phyloP scores from a whole-genome alignment of 345 rosid genomes.

The Lepidium africanum region DNA sequence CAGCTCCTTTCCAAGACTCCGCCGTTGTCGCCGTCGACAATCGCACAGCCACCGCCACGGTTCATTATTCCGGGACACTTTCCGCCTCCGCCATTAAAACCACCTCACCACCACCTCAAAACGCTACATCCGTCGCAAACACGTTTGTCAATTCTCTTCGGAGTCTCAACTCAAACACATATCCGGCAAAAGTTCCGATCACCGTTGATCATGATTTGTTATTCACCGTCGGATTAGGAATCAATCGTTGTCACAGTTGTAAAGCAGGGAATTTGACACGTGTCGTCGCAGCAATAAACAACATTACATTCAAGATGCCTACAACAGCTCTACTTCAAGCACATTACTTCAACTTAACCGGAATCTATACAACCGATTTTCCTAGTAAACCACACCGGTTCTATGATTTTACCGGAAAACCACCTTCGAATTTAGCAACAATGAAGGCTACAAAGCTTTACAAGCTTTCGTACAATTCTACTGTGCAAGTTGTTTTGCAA shows the following conservation, averaged over 20 bases:
- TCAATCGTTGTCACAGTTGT: conserved; percentile 66
- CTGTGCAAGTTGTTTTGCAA: conserved; percentile 71
- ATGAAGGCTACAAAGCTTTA: conserved; percentile 63
- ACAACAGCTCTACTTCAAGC: conserved; percentile 54
- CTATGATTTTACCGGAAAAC: conserved; percentile 65
- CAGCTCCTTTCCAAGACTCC: conserved; percentile 76
- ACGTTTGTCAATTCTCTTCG: conserved; percentile 39
- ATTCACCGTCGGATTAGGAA: conserved; percentile 65
- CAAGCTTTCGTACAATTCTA: conserved; percentile 51
- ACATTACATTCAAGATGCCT: conserved; percentile 79
- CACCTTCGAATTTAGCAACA: conserved; percentile 50
- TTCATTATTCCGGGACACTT: conserved; percentile 55
- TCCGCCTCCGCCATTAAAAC: conserved; percentile 29
- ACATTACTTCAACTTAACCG: conserved; percentile 58
- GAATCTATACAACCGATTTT: conserved; percentile 75
- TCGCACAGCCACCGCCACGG: conserved; percentile 58
- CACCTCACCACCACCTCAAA: conserved; percentile 42
- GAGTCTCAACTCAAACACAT: conserved; percentile 56
- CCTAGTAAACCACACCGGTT: conserved; percentile 44
- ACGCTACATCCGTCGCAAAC: conserved; percentile 57
- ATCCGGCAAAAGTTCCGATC: conserved; percentile 63
- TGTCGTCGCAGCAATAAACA: conserved; percentile 67
- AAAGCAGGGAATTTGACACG: conserved; percentile 38
- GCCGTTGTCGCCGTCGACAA: conserved; percentile 63
- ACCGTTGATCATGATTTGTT: conserved; percentile 53